Conservation (phyloP, 75 land plant genomes). For the Cryptomeria japonica region DNA sequence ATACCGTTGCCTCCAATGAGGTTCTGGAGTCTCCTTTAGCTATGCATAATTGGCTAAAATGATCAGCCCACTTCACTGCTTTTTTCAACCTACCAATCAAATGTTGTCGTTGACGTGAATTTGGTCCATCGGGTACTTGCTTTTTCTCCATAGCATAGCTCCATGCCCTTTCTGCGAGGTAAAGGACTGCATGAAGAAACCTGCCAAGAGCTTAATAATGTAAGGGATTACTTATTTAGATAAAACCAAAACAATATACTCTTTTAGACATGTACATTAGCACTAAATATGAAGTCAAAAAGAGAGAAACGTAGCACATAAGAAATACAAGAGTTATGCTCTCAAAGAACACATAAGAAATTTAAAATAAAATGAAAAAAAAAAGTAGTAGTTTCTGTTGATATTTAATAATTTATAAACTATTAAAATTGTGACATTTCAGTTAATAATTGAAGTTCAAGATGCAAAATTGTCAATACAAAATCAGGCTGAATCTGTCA, state of each 20-base stretch:
- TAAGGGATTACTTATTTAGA: not conserved
- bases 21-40: slow-evolving; percentile 92
- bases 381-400: not conserved
- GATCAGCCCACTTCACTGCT: slow-evolving; percentile 90
- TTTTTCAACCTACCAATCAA: slow-evolving; percentile 82
- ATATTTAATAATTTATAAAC: not conserved
- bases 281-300: not conserved
- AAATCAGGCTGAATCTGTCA: no score
- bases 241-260: not conserved
- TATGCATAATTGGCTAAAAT: slow-evolving; percentile 78
- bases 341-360: not conserved
- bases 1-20: slow-evolving; percentile 93
- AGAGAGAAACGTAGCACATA: not conserved
- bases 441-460: not conserved
- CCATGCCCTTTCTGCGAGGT: slow-evolving; percentile 98
- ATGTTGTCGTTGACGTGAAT: slow-evolving; percentile 69
- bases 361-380: not conserved
- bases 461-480: no score
- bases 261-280: not conserved
- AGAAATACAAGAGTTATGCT: not conserved
- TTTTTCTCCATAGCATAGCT: slow-evolving; percentile 97
- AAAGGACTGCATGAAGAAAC: slow-evolving; percentile 86
- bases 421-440: not conserved
- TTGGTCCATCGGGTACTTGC: slow-evolving; percentile 67
- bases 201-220: slow-evolving; percentile 31